Conservation (phyloP, 768 basidiomycete genomes). For the Termitomyces eurrhizus region DNA sequence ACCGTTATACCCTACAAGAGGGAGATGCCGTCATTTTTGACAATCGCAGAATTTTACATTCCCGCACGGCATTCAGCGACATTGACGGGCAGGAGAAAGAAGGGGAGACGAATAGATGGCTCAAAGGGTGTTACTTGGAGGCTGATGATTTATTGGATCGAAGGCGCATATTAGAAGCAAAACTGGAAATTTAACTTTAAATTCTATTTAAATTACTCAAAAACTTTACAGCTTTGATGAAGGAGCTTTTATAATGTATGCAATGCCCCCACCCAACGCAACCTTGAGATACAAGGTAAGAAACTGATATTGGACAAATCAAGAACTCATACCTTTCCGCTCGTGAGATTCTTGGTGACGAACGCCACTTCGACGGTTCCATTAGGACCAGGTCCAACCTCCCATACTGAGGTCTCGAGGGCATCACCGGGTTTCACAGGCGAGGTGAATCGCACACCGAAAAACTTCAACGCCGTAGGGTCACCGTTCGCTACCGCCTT, state of each 20-base stretch:
- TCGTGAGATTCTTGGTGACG: slow-evolving; percentile 53
- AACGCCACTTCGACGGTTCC: slow-evolving; percentile 61
- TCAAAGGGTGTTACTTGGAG: slow-evolving; percentile 86
- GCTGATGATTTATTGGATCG: slow-evolving; percentile 62
- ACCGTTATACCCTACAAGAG: slow-evolving; percentile 66
- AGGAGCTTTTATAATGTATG: slow-evolving; percentile 51
- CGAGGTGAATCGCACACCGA: slow-evolving; percentile 74
- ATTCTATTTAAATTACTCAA: neutral
- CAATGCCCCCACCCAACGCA: slow-evolving; percentile 58
- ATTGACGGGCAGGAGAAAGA: slow-evolving; percentile 29
- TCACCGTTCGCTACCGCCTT: slow-evolving; percentile 57
- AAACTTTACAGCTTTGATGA: slow-evolving; percentile 22
- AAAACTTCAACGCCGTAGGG: slow-evolving; percentile 57
- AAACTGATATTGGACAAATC: neutral
- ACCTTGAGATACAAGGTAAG: slow-evolving; percentile 24
- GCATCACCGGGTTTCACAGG: slow-evolving; percentile 83
- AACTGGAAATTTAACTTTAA: neutral
- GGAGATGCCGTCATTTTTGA: slow-evolving; percentile 91
- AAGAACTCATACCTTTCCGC: slow-evolving; percentile 46
- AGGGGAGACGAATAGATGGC: slow-evolving; percentile 69
- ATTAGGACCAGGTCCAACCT: slow-evolving; percentile 61
- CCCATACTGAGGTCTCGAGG: slow-evolving; percentile 78
- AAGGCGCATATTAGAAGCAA: slow-evolving; percentile 46
- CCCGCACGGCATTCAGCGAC: slow-evolving; percentile 70
- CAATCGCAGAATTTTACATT: slow-evolving; percentile 87